A percentile compares a stretch with the other conserved stretches of the same genome.
Conservation (phyloP, 352 stramenopile genomes). For the Phytopythium delawarense region DNA sequence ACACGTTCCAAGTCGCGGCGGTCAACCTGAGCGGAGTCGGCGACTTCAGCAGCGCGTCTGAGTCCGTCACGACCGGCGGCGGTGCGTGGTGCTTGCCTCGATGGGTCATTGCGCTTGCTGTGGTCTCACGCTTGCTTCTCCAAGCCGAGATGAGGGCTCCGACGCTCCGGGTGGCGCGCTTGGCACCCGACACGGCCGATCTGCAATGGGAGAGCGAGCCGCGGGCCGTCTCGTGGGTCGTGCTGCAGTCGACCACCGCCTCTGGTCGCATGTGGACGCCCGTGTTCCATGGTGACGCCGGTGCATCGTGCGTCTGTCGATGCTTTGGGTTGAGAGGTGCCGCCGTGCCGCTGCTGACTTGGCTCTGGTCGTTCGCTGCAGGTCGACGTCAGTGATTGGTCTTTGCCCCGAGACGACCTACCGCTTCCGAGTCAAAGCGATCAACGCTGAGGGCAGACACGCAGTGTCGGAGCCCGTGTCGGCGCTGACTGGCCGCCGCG, state of each 20-base stretch:
- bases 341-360: background rate
- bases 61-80: constrained; percentile 23
- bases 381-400: background rate
- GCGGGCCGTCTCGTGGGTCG: background rate
- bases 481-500: background rate
- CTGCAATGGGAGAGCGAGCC: background rate
- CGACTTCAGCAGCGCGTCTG: constrained; percentile 34
- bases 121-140: background rate
- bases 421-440: constrained; percentile 3
- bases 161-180: background rate
- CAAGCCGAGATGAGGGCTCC: background rate
- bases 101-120: background rate
- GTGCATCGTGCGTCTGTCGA: background rate
- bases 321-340: background rate
- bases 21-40: constrained; percentile 59
- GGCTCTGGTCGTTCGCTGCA: background rate
- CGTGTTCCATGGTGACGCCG: background rate
- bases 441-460: background rate
- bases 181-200: background rate
- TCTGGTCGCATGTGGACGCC: background rate
- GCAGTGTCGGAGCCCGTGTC: background rate
- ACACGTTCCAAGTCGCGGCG: constrained; percentile 38
- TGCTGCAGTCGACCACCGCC: background rate
- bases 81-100: constrained; percentile 12
- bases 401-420: background rate